Conservation (phyloP, 2,329 filamentous ascomycete genomes). For the Aspergillus pseudoglaucus region DNA sequence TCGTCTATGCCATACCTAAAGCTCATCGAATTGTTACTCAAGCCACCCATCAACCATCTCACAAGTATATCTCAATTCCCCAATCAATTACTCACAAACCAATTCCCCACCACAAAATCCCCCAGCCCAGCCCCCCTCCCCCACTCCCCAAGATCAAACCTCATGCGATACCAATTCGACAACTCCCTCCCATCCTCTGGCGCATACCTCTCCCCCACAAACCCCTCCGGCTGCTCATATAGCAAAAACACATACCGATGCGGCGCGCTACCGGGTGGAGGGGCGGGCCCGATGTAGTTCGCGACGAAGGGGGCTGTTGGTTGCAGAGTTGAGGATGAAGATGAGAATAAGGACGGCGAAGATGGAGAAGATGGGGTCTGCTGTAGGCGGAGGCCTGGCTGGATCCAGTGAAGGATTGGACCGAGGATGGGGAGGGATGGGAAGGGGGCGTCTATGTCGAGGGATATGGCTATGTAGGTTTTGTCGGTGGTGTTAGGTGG, state of each 20-base stretch:
- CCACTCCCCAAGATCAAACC: constrained; percentile 40
- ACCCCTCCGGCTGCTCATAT: constrained; percentile 42
- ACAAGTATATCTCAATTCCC: background rate
- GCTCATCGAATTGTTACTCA: background rate
- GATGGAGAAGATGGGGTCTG: background rate
- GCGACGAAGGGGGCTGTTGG: constrained; percentile 18
- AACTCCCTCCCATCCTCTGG: constrained; percentile 32
- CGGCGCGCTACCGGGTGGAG: constrained; percentile 41
- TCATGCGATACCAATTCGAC: constrained; percentile 31
- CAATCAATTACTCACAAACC: constrained; percentile 25
- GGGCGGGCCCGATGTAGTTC: constrained; percentile 41
- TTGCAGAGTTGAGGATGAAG: constrained; percentile 2
- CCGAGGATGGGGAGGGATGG: constrained; percentile 36
- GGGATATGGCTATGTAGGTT: constrained; percentile 36
- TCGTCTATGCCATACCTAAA: background rate
- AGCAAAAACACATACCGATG: constrained; percentile 48
- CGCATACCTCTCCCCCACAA: constrained; percentile 28
- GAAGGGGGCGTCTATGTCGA: constrained; percentile 47
- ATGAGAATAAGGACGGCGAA: background rate
- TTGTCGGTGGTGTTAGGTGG: too few relatives aligned
- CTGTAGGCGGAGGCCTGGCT: constrained; percentile 29
- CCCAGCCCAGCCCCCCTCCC: constrained; percentile 30
- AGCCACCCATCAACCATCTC: background rate
- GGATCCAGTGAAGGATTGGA: constrained; percentile 46
- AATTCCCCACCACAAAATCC: constrained; percentile 31